phyloP scores from a whole-genome alignment of 1,139 yeast species.

The Eremothecium gossypii region DNA sequence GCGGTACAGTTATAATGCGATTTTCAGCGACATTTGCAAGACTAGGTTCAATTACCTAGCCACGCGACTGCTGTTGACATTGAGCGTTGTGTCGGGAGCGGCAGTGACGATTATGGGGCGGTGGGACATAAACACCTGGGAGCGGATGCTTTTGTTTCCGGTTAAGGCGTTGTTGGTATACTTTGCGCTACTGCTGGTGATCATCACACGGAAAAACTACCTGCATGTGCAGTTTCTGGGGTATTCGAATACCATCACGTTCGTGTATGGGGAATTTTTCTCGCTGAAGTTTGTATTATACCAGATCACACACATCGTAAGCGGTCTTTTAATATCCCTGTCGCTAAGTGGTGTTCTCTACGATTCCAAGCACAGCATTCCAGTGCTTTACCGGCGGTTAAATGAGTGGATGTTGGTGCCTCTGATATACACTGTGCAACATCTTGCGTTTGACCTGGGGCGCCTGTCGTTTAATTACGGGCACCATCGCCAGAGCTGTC shows the following conservation, averaged over 20 bases:
- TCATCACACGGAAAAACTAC: slow-evolving; percentile 41
- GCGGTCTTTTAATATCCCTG: slow-evolving; percentile 34
- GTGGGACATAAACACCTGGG: slow-evolving; percentile 12
- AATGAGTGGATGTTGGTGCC: slow-evolving; percentile 33
- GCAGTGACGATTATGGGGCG: slow-evolving; percentile 23
- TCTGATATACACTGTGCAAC: slow-evolving; percentile 43
- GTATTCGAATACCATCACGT: slow-evolving; percentile 43
- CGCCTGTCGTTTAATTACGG: slow-evolving; percentile 41
- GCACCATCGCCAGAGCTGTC: slow-evolving; percentile 33
- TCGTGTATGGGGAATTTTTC: slow-evolving; percentile 39
- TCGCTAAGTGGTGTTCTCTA: slow-evolving; percentile 28
- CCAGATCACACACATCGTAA: slow-evolving; percentile 32
- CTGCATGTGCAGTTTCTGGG: slow-evolving; percentile 44
- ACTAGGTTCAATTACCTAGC: slow-evolving; percentile 33
- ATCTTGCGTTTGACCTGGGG: slow-evolving; percentile 51
- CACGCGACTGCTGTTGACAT: slow-evolving; percentile 30
- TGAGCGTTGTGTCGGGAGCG: slow-evolving; percentile 28
- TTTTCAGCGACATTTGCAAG: slow-evolving; percentile 34
- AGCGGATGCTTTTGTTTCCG: slow-evolving; percentile 26
- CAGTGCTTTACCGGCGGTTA: slow-evolving; percentile 11
- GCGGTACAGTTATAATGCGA: slow-evolving; percentile 31
- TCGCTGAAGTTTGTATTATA: slow-evolving; percentile 34
- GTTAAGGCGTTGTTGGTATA: slow-evolving; percentile 29
- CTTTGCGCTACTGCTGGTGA: slow-evolving; percentile 35
- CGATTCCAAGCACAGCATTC: slow-evolving; percentile 4